phyloP scores from a whole-genome alignment of 1,284 basidiomycete species.

The Moniliophthora roreri region DNA sequence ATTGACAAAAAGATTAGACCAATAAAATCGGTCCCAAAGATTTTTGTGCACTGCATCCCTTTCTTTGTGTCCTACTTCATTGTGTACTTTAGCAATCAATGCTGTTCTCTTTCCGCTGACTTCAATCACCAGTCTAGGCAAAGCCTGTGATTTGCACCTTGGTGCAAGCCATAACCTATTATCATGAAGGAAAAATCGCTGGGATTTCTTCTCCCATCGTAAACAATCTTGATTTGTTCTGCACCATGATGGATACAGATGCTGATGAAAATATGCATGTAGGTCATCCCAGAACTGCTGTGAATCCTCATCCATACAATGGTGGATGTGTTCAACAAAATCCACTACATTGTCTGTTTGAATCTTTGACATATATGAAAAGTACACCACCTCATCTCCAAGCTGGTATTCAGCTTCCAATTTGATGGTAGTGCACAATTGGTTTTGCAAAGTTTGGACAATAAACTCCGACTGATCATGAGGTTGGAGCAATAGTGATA shows the following conservation, averaged over 20 bases:
- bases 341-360: too few relatives aligned
- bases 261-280: too few relatives aligned
- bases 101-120: conserved; percentile 3
- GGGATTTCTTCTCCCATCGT: conserved; percentile 11
- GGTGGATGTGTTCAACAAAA: too few relatives aligned
- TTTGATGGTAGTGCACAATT: too few relatives aligned
- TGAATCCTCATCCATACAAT: too few relatives aligned
- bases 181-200: conserved; percentile 17
- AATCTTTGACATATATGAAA: too few relatives aligned
- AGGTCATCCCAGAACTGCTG: too few relatives aligned
- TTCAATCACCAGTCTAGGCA: conserved; percentile 20
- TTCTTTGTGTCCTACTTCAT: conserved; percentile 27
- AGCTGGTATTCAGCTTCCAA: too few relatives aligned
- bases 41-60: conserved; percentile 24
- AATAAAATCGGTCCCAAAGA: conserved; percentile 25
- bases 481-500: too few relatives aligned
- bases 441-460: too few relatives aligned
- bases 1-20: conserved; percentile 30
- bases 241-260: not conserved
- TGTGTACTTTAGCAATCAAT: conserved; percentile 22
- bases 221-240: conserved; percentile 1
- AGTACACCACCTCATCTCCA: too few relatives aligned
- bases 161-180: conserved; percentile 14
- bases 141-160: conserved; percentile 1
- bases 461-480: too few relatives aligned